Conservation (phyloP, 2,329 filamentous ascomycete species). For the Trichoderma sp. region DNA sequence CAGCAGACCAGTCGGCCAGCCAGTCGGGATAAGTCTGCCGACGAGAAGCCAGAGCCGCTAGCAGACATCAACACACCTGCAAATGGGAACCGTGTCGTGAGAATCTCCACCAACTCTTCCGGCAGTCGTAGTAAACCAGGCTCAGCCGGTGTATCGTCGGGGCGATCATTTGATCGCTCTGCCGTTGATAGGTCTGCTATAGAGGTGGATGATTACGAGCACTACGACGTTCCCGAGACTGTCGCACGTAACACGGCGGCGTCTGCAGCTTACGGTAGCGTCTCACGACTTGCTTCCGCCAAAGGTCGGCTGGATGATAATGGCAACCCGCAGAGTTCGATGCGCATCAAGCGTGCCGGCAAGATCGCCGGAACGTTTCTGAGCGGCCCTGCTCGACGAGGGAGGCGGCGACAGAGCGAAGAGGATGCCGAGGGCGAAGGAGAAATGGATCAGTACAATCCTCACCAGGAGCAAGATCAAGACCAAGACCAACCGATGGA, state of each 20-base stretch:
- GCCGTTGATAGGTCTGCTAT: conserved; percentile 38
- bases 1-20: conserved; percentile 43
- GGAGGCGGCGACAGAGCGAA: conserved; percentile 67
- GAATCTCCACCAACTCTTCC: conserved; percentile 56
- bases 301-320: conserved; percentile 62
- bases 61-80: conserved; percentile 57
- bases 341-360: conserved; percentile 75
- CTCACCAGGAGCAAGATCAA: conserved; percentile 48
- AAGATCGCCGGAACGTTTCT: conserved; percentile 76
- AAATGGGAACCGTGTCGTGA: conserved; percentile 54
- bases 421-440: conserved; percentile 58
- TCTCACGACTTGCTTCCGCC: conserved; percentile 54
- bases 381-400: conserved; percentile 76
- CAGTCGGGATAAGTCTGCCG: conserved; percentile 45
- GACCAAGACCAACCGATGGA: conserved; percentile 48
- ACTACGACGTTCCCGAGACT: conserved; percentile 52
- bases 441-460: conserved; percentile 43
- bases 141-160: conserved; percentile 42
- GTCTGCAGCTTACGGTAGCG: conserved; percentile 52
- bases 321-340: conserved; percentile 67
- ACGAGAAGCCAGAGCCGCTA: conserved; percentile 42
- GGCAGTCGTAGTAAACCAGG: conserved; percentile 44
- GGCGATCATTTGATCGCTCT: conserved; percentile 41
- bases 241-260: conserved; percentile 48
- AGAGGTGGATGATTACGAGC: conserved; percentile 48